Conservation (phyloP, 2,329 filamentous ascomycete species). For the Pseudogymnoascus sp. region DNA sequence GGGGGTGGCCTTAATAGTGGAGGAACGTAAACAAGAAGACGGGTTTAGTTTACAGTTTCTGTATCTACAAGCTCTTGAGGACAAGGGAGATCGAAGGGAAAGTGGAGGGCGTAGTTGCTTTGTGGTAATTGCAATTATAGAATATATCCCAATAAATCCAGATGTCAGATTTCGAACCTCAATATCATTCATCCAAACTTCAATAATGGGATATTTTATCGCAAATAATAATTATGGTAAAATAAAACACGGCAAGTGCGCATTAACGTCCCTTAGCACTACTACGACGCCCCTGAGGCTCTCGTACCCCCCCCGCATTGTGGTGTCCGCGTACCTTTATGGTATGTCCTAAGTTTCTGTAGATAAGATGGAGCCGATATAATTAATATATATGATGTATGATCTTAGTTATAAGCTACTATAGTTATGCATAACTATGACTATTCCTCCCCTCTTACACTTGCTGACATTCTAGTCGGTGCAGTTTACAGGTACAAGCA, state of each 20-base stretch:
- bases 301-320: too few species aligned
- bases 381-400: background rate
- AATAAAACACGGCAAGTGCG: too few species aligned
- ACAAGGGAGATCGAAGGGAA: background rate
- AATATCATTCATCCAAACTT: background rate
- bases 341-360: background rate
- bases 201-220: too few species aligned
- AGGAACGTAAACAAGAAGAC: background rate
- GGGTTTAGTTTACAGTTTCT: background rate
- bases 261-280: too few species aligned
- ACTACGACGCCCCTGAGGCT: too few species aligned
- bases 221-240: too few species aligned
- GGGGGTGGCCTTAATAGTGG: background rate
- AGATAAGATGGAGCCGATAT: background rate
- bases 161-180: background rate
- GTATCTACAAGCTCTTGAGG: background rate
- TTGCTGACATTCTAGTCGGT: too few species aligned
- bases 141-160: background rate
- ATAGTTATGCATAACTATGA: background rate
- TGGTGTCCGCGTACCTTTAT: too few species aligned
- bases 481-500: too few species aligned
- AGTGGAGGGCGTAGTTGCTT: background rate
- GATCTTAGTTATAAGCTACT: background rate
- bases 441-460: background rate
- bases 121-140: background rate